Percentiles rank a stretch among this genome's conserved stretches.
Conservation (phyloP, 2,329 filamentous ascomycete genomes). For the Moelleriella libera region DNA sequence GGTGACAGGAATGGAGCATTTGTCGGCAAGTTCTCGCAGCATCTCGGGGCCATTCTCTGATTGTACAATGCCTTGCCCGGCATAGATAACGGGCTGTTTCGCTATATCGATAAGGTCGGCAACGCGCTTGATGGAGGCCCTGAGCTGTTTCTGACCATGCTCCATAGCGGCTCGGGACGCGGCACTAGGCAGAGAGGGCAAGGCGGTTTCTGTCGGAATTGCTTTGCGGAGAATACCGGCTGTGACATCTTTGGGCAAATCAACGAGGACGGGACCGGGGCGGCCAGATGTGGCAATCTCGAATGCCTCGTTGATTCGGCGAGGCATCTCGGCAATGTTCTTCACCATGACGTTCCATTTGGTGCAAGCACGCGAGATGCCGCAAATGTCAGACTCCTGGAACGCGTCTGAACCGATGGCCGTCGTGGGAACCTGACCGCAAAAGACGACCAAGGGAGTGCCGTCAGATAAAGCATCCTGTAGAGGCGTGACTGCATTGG, state of each 20-base stretch:
- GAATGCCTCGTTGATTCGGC: conserved; percentile 93
- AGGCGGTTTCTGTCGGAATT: conserved; percentile 61
- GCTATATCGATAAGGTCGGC: conserved; percentile 73
- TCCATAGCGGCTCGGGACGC: conserved; percentile 72
- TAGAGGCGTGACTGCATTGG: conserved; percentile 92
- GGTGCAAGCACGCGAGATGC: conserved; percentile 87
- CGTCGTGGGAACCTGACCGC: conserved; percentile 77
- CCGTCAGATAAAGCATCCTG: conserved; percentile 93
- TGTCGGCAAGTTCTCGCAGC: conserved; percentile 77
- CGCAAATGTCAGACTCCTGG: conserved; percentile 89
- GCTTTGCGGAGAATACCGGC: conserved; percentile 69
- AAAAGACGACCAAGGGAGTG: conserved; percentile 91
- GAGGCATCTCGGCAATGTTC: conserved; percentile 81
- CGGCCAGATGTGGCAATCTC: conserved; percentile 92
- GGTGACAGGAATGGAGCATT: conserved; percentile 83
- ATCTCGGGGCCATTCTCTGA: conserved; percentile 65
- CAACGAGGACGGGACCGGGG: conserved; percentile 87
- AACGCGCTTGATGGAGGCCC: conserved; percentile 60
- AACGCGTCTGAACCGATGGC: conserved; percentile 93
- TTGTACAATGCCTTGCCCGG: conserved; percentile 77
- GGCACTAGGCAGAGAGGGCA: conserved; percentile 73
- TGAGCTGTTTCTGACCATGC: conserved; percentile 55
- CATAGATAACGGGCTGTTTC: conserved; percentile 92
- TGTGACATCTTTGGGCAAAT: conserved; percentile 93
- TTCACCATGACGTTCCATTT: conserved; percentile 99